phyloP scores from a whole-genome alignment of 768 basidiomycete species.

The Mrakia frigida region DNA sequence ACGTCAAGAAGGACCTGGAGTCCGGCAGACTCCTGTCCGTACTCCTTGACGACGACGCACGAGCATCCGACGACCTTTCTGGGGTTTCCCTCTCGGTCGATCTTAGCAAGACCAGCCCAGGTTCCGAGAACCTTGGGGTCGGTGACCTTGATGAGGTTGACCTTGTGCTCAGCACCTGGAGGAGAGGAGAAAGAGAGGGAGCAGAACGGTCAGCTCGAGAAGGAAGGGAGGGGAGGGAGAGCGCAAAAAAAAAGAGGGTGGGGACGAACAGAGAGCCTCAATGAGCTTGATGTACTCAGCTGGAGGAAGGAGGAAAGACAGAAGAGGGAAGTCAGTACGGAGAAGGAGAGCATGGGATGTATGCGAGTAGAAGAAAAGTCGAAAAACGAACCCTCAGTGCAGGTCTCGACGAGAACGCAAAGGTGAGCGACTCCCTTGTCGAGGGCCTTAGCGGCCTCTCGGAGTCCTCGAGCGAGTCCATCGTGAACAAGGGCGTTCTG shows the following conservation, averaged over 20 bases:
- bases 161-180: conserved; percentile 61
- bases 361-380: background rate
- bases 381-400: conserved; percentile 64
- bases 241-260: background rate
- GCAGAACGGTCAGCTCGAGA: background rate
- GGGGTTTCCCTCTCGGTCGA: conserved; percentile 97
- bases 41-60: conserved; percentile 92
- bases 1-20: conserved; percentile 62
- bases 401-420: conserved; percentile 97
- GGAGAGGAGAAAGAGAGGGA: background rate
- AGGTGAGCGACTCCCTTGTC: conserved; percentile 98
- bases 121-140: conserved; percentile 96
- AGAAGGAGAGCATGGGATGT: background rate
- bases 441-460: conserved; percentile 94
- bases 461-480: conserved; percentile 94
- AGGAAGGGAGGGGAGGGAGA: background rate
- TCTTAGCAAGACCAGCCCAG: conserved; percentile 99
- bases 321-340: conserved; percentile 11
- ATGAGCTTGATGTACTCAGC: conserved; percentile 99
- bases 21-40: conserved; percentile 90
- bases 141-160: conserved; percentile 93
- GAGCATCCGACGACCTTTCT: conserved; percentile 74
- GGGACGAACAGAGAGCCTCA: conserved; percentile 82
- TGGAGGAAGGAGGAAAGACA: conserved; percentile 20
- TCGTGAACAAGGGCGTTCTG: conserved; percentile 94